Conservation (phyloP, 192 early-diverging fungal genomes). For the Coemansia umbellata region DNA sequence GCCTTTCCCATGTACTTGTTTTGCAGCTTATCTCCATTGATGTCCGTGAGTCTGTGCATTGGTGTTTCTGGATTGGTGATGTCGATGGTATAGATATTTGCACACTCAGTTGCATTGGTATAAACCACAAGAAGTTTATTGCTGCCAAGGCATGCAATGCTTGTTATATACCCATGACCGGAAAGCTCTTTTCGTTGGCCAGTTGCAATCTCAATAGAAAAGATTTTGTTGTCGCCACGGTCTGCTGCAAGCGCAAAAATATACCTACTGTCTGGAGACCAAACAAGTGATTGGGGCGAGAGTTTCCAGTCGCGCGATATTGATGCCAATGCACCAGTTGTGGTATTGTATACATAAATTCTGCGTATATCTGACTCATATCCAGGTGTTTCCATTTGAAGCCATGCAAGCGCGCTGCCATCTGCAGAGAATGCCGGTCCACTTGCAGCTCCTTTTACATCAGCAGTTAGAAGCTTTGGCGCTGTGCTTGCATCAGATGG, state of each 20-base stretch:
- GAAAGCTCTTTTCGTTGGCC: constrained; percentile 36
- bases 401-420: constrained; percentile 64
- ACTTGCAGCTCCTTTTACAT: constrained; percentile 55
- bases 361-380: constrained; percentile 75
- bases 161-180: constrained; percentile 10
- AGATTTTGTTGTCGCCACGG: constrained; percentile 53
- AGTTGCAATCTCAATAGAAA: constrained; percentile 28
- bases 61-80: constrained; percentile 16
- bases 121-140: constrained; percentile 40
- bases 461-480: constrained; percentile 50
- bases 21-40: constrained; percentile 44
- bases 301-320: constrained; percentile 53
- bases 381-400: constrained; percentile 70
- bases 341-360: constrained; percentile 53
- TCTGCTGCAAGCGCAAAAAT: constrained; percentile 60
- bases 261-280: constrained; percentile 54
- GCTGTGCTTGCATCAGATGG: constrained; percentile 37
- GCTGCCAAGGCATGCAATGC: constrained; percentile 12
- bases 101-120: constrained; percentile 40
- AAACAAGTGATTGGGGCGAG: constrained; percentile 56
- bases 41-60: constrained; percentile 41
- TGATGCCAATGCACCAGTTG: constrained; percentile 9
- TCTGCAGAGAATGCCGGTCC: constrained; percentile 61
- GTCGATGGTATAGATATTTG: constrained; percentile 37
- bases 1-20: constrained; percentile 50